Base-by-base conservation (phyloP, 1,284 basidiomycete species). In the Pseudozyma sp. region DNA sequence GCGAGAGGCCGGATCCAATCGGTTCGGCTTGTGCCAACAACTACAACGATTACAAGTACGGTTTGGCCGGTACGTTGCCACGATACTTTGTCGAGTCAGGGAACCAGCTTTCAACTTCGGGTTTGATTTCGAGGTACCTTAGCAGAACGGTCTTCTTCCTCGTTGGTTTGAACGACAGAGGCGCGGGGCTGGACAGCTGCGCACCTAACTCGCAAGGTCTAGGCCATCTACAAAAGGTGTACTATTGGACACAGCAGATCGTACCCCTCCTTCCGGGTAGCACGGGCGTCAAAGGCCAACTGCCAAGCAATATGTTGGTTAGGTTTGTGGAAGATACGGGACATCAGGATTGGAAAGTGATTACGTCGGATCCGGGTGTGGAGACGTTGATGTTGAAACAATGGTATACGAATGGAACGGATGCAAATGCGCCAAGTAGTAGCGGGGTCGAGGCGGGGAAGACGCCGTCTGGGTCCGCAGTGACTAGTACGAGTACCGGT, bases 11-110 rank as follows among this genome's bases (percentile, higher is more conserved):
- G 0, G 21, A 6, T 2, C 45, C 16, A 21, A 65, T 71, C 40
- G 68, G 58, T 1, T 14, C 42, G 3, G 14, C 51, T 0, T 83
- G 80, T 47, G 7, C 31, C 0, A 38, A 38, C 11, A 68, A 56
- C 14, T 83, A 70, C 55, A 50, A 72, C 44, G 52, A 81, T 21
- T 84, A 82, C 76, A 84, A 83, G 71, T 84, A 83, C 52, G 82
- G 82, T 11, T 53, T 84, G 6, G 63, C 74, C n/a, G 81, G 80
- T 3, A 70, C 58, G 0, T 54, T 83, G 16, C 82, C 82, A 0
- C 16, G 13, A 8, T 84, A 83, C 60, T 58, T 71, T 50, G 52
- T 53, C 1, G 19, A 31, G 10, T 25, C 56, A 7, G 13, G 42
- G 2, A 50, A 49, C n/a, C 49, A 19, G 18, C 52, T 59, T 8